phyloP scores from a whole-genome alignment of 768 basidiomycete genomes.

The Stropharia rugosoannulata region DNA sequence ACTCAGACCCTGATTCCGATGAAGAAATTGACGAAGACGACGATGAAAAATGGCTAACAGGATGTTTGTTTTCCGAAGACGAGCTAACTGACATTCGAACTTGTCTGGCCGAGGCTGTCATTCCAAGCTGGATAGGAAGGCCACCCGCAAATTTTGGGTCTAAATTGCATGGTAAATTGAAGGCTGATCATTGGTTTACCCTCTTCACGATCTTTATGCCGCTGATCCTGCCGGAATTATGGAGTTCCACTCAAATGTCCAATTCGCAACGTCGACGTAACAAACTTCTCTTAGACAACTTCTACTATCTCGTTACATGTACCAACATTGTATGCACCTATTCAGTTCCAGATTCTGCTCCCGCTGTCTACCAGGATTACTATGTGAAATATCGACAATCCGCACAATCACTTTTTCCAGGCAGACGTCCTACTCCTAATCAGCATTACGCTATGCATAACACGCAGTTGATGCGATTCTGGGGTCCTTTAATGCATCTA shows the following conservation, averaged over 20 bases:
- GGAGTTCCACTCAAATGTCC: background rate
- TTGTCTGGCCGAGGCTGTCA: slow-evolving; percentile 4
- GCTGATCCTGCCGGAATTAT: slow-evolving; percentile 20
- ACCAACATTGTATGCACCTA: slow-evolving; percentile 20
- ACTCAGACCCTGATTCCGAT: background rate
- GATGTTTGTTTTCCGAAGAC: slow-evolving; percentile 4
- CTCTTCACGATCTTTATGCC: slow-evolving; percentile 20
- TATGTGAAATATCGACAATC: slow-evolving; percentile 20
- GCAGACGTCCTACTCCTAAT: slow-evolving; percentile 18
- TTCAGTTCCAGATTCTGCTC: slow-evolving; percentile 1
- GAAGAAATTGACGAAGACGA: background rate
- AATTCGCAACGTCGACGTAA: background rate
- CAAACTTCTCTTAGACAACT: slow-evolving; percentile 15
- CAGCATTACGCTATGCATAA: slow-evolving; percentile 26
- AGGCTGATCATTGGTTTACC: slow-evolving; percentile 21
- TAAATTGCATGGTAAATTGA: slow-evolving; percentile 20
- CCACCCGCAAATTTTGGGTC: slow-evolving; percentile 22
- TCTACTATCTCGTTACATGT: slow-evolving; percentile 18
- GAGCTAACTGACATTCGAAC: slow-evolving; percentile 8
- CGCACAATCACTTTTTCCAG: slow-evolving; percentile 14
- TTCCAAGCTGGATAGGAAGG: slow-evolving; percentile 18
- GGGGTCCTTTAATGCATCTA: slow-evolving; percentile 17
- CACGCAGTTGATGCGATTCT: slow-evolving; percentile 15
- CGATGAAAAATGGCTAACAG: background rate
- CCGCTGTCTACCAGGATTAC: slow-evolving; percentile 14